Evolutionary conservation across 148 eudicot genomes (phyloP).

Genomic region (Limonium bicolor): DNA sequence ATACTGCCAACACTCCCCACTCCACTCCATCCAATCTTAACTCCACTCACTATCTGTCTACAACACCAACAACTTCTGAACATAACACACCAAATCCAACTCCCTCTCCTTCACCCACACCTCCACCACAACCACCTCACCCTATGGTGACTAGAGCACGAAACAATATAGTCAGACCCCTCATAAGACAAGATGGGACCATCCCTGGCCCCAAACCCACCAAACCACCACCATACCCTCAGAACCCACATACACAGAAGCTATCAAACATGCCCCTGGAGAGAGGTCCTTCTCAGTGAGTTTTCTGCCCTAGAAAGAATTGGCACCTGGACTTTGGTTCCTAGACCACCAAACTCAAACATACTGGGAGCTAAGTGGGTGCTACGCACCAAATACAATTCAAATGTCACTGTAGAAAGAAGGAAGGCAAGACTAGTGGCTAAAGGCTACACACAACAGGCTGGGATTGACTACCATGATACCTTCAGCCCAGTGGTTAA

Average conservation of each 20-base stretch:
- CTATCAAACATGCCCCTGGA: background rate
- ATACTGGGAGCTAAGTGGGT: background rate
- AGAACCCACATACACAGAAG: background rate
- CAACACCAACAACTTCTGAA: no score
- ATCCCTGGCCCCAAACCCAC: background rate
- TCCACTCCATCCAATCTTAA: no score
- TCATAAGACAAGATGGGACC: background rate
- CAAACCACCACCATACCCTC: background rate
- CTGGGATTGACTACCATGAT: constrained; percentile 1
- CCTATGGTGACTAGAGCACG: background rate
- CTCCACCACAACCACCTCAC: background rate
- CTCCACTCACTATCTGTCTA: no score
- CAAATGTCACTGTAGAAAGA: background rate
- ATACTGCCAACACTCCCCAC: no score
- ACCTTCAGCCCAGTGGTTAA: constrained; percentile 2
- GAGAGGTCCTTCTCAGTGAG: background rate
- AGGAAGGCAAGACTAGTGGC: constrained; percentile 2
- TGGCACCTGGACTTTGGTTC: background rate
- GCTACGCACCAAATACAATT: background rate
- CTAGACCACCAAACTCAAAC: background rate
- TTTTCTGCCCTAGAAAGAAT: background rate
- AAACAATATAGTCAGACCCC: background rate
- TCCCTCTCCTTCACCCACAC: background rate
- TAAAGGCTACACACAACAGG: background rate
- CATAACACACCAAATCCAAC: background rate